Evolutionary conservation across 768 basidiomycete genomes (phyloP), one percentile per base, ranked within the genome.

Genomic region (Leccinum fibrillosum): DNA sequence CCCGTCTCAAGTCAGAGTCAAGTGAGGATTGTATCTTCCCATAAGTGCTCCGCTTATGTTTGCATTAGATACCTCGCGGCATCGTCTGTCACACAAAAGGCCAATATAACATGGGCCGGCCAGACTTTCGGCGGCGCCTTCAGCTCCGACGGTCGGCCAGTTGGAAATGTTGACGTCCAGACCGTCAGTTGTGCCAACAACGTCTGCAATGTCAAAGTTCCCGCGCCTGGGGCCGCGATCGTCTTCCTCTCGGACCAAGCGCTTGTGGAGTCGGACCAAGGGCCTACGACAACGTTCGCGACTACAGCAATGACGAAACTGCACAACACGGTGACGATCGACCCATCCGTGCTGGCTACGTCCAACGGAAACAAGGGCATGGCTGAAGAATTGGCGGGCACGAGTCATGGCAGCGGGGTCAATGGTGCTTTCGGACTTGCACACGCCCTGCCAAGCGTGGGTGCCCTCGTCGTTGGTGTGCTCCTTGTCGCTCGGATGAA

Each of bases 71-170:
- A 86, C 64, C 75, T 89, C 25, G 56, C 64, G 0, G 86, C 89
- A 1, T 66, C 75, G 0, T 80, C 81, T 1, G 84, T 89, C 4
- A 74, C 82, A 2, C 80, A 83, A 58, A 86, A 82, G 66, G 77
- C 74, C 53, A 84, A 89, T 64, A 83, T 91, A 57, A 86, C 83
- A 0, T 92, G 90, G 89, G 90, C 87, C 3, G 84, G 84, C 6
- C 91, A 89, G 75, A 89, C 86, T 0, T 82, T 85, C 50, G 86
- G 86, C 7, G 78, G 77, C 42, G 74, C 76, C 25, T 86, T 86
- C 63, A 75, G 81, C 55, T 84, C 83, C 1, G 89, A 93, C 64
- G 91, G 91, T 1, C 81, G 86, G 47, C 79, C 85, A 28, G 74
- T 76, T 49, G 89, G 89, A 49, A 64, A 70, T 0, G 75, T 83